Base-by-base conservation (phyloP, 179 eudicot genomes). In the Patellifolia procumbens region DNA sequence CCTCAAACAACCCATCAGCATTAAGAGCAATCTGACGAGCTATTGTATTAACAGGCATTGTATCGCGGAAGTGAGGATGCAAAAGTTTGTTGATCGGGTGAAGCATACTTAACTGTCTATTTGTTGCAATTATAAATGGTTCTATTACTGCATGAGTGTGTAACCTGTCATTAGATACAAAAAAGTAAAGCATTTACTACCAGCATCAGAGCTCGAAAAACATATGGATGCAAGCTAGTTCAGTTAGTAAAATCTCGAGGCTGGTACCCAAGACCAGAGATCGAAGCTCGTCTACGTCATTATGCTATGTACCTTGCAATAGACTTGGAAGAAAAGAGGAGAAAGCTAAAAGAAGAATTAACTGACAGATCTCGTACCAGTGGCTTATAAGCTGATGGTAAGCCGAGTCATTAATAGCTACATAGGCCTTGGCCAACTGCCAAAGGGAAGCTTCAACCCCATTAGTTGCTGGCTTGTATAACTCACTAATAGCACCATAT, bases 341-440 rank as follows among this genome's bases (percentile, higher is more conserved):
- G n/a, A n/a, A n/a, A n/a, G 64, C 49, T 46, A 19, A 61, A 26
- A 32, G 24, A 22, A 70, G 26, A 1, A 20, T 28, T 53, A 19
- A 52, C 20, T 52, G 13, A 42, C 11, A 42, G 46, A 43, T 51
- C 3, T 1, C 9, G 29, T 93, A 93, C 95, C 97, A 93, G 84
- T 91, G 98, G 81, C 96, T 88, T 73, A 89, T 84, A 35, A 92
- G 91, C 79, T 92, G 93, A 85, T 92, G 97, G 73, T 87, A 80
- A 19, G 94, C 94, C 13, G 93, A 79, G 79, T 92, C 97, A 83
- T 78, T 89, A n/a, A 91, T 89, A 10, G 90, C 91, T 29, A 83
- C 97, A 79, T 91, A 92, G 61, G 97, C 88, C 75, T 92, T 92
- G 19, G 97, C 97, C 76, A 92, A 81, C 77, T 81, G 78, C 98